phyloP scores from a whole-genome alignment of 2,329 filamentous ascomycete species.

The Aspergillus amoenus region DNA sequence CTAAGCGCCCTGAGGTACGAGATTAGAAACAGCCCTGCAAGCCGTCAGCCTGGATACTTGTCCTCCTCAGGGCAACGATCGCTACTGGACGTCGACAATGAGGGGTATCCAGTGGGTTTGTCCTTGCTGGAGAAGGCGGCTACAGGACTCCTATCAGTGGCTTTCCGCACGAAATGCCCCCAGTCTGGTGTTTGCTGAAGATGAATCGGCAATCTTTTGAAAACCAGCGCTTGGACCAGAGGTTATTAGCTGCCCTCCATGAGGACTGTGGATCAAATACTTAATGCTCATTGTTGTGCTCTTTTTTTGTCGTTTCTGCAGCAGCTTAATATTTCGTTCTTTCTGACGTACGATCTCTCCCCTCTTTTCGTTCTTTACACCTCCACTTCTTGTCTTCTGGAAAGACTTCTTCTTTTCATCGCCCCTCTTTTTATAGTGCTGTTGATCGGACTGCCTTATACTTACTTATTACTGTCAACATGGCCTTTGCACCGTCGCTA shows the following conservation, averaged over 20 bases:
- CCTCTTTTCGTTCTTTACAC: slow-evolving; percentile 1
- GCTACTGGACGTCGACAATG: neutral
- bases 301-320: neutral
- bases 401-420: slow-evolving; percentile 1
- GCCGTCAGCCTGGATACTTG: neutral
- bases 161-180: slow-evolving; percentile 8
- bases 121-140: slow-evolving; percentile 1
- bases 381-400: slow-evolving; percentile 13
- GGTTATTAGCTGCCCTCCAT: neutral
- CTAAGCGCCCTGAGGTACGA: slow-evolving; percentile 9
- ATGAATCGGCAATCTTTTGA: slow-evolving; percentile 6
- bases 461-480: neutral
- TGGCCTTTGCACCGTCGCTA: slow-evolving; percentile 8
- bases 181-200: slow-evolving; percentile 1
- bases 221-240: neutral
- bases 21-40: slow-evolving; percentile 11
- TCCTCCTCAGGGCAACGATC: neutral
- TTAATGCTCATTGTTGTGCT: neutral
- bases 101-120: neutral
- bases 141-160: slow-evolving; percentile 9
- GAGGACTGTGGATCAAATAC: neutral
- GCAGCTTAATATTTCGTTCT: neutral
- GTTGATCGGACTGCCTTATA: neutral
- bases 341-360: neutral
- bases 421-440: slow-evolving; percentile 2